Percentiles rank a stretch among this genome's conserved stretches.
These are phyloP conservation scores for Chenopodium berlandieri DNA, from an alignment of 148 eudicot genomes.

Conservation along the genomic window DNA sequence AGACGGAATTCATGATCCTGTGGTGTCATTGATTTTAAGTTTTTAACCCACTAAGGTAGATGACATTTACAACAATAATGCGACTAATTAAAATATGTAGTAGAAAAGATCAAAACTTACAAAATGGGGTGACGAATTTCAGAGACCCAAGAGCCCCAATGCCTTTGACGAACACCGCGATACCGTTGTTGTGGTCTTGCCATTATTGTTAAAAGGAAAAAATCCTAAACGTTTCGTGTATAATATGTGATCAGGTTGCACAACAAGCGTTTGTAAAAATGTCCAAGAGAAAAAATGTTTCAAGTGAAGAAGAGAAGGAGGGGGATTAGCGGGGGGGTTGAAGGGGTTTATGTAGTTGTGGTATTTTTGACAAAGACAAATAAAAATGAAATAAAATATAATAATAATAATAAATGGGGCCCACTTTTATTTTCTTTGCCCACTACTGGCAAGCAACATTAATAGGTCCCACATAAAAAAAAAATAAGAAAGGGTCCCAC, in stretches of 20 bases:
- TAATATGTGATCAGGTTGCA: not conserved
- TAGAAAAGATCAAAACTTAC: conserved; percentile 35
- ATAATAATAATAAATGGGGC: not conserved
- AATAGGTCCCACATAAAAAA: conserved; percentile 20
- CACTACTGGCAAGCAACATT: conserved; percentile 37
- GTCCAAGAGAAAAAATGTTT: not conserved
- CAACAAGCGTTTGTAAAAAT: conserved; percentile 24
- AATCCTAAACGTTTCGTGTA: not conserved
- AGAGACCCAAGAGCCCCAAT: conserved; percentile 95
- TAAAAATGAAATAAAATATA: no score
- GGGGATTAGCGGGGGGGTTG: conserved; percentile 16
- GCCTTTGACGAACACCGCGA: conserved; percentile 80
- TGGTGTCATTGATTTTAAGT: no score
- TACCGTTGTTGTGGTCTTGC: conserved; percentile 72
- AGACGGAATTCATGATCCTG: no score
- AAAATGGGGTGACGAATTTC: conserved; percentile 80
- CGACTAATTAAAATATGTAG: not conserved
- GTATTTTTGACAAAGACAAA: conserved; percentile 18
- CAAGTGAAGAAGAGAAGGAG: conserved; percentile 7
- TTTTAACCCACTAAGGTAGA: no score
- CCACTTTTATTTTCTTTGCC: conserved; percentile 20
- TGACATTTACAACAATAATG: not conserved
- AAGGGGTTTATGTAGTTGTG: conserved; percentile 40
- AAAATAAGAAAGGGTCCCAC: conserved; percentile 9
- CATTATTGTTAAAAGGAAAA: conserved; percentile 26